Conservation (phyloP, 495 filamentous ascomycete species). For the Acidomyces sp. region DNA sequence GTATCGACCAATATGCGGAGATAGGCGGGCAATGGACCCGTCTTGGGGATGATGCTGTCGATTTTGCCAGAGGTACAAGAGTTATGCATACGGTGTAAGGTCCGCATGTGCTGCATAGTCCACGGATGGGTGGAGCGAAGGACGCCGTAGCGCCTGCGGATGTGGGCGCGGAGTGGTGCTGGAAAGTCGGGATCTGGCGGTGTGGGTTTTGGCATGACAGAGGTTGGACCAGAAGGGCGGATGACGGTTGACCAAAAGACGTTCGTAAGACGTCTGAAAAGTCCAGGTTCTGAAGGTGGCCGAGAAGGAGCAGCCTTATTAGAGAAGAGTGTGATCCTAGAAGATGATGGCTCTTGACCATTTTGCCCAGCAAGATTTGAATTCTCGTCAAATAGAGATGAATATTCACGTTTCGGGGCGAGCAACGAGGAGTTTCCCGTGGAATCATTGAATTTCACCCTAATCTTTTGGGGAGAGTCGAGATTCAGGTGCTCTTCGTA, state of each 20-base stretch:
- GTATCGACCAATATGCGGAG: conserved; percentile 1
- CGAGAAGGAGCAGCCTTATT: not conserved
- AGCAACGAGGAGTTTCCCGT: conserved; percentile 9
- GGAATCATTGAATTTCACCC: conserved; percentile 18
- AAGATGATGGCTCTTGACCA: not conserved
- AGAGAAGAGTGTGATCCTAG: not conserved
- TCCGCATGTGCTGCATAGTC: conserved; percentile 19
- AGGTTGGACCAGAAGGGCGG: conserved; percentile 3
- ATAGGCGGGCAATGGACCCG: not conserved
- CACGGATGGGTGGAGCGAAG: conserved; percentile 13
- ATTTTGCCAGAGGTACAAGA: conserved; percentile 4
- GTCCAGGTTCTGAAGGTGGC: not conserved
- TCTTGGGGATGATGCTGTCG: conserved; percentile 11
- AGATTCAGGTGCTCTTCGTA: conserved; percentile 20
- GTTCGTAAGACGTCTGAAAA: conserved; percentile 8
- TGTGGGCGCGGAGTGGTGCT: conserved; percentile 3
- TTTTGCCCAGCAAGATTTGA: not conserved
- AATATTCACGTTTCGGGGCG: conserved; percentile 6
- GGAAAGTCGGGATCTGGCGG: not conserved
- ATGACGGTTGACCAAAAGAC: conserved; percentile 14
- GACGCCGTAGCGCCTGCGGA: conserved; percentile 17
- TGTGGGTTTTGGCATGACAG: not conserved
- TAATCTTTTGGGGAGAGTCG: conserved; percentile 18
- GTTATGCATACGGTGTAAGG: conserved; percentile 16
- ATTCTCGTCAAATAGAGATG: conserved; percentile 13